Conservation (phyloP, 352 stramenopile genomes). For the Peronosclerospora sorghi region DNA sequence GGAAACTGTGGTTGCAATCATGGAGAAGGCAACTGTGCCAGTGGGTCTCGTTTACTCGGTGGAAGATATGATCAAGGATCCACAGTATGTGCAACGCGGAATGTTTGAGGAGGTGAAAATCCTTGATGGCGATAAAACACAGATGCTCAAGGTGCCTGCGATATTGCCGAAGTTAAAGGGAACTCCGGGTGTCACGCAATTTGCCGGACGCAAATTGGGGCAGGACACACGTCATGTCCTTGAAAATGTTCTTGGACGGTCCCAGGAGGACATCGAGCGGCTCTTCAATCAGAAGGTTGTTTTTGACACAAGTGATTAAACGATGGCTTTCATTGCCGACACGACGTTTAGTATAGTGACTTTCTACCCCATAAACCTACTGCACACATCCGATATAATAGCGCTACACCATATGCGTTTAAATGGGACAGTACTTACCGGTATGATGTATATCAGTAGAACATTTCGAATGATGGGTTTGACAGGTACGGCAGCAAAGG, state of each 20-base stretch:
- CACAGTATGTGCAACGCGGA: slow-evolving; percentile 53
- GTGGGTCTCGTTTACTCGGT: slow-evolving; percentile 74
- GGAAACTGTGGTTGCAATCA: slow-evolving; percentile 35
- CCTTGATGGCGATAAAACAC: slow-evolving; percentile 14
- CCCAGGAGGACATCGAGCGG: slow-evolving; percentile 38
- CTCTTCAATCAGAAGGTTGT: slow-evolving; percentile 49
- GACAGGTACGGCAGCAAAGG: too few species aligned
- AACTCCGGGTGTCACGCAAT: slow-evolving; percentile 51
- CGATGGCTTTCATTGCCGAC: background rate
- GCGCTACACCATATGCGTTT: too few species aligned
- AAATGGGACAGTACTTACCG: too few species aligned
- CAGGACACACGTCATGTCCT: slow-evolving; percentile 63
- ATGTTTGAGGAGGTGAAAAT: slow-evolving; percentile 75
- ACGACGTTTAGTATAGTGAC: too few species aligned
- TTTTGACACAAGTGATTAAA: slow-evolving; percentile 34
- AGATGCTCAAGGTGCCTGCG: slow-evolving; percentile 52
- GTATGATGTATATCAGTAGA: too few species aligned
- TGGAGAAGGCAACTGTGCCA: slow-evolving; percentile 46
- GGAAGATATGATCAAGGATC: slow-evolving; percentile 64
- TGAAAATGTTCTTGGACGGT: slow-evolving; percentile 36
- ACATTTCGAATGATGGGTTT: too few species aligned
- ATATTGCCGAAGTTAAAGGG: slow-evolving; percentile 61
- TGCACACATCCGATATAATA: too few species aligned
- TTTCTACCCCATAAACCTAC: too few species aligned
- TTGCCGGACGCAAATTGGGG: slow-evolving; percentile 53